Conservation (phyloP, 129 eudicot species). For the Saposhnikovia divaricata region DNA sequence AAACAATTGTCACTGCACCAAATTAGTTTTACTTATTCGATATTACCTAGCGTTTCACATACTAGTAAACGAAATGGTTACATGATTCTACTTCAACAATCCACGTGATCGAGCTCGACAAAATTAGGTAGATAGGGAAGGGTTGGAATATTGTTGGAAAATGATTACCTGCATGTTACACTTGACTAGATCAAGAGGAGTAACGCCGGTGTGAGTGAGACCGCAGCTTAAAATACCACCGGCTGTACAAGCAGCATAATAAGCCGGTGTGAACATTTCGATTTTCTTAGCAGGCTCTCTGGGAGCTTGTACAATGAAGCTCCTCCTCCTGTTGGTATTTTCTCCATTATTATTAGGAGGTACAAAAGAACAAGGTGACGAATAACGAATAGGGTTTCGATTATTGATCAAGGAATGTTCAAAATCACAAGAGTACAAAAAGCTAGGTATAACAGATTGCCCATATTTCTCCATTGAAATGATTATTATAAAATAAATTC, state of each 20-base stretch:
- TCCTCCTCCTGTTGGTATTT: neutral
- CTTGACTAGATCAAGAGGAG: conserved; percentile 88
- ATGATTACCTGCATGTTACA: conserved; percentile 79
- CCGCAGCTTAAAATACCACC: conserved; percentile 72
- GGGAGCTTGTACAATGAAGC: conserved; percentile 47
- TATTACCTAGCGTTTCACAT: too few species aligned
- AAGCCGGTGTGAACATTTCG: conserved; percentile 47
- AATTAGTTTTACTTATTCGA: too few species aligned
- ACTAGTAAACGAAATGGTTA: too few species aligned
- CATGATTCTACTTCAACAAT: too few species aligned
- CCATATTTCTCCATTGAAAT: neutral
- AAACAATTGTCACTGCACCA: too few species aligned
- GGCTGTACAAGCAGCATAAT: conserved; percentile 52
- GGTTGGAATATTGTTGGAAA: neutral
- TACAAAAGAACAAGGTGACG: neutral
- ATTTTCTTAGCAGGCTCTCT: conserved; percentile 36
- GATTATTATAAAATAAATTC: too few species aligned
- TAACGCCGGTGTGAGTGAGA: conserved; percentile 69
- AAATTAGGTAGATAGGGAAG: neutral
- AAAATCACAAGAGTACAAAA: neutral
- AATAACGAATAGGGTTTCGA: neutral
- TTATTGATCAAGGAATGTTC: neutral
- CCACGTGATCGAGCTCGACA: too few species aligned
- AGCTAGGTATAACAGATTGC: neutral
- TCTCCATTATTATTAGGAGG: neutral